Evolutionary conservation across 169 alveolate species (phyloP).

Genomic region (Plasmodium chabaudi): DNA sequence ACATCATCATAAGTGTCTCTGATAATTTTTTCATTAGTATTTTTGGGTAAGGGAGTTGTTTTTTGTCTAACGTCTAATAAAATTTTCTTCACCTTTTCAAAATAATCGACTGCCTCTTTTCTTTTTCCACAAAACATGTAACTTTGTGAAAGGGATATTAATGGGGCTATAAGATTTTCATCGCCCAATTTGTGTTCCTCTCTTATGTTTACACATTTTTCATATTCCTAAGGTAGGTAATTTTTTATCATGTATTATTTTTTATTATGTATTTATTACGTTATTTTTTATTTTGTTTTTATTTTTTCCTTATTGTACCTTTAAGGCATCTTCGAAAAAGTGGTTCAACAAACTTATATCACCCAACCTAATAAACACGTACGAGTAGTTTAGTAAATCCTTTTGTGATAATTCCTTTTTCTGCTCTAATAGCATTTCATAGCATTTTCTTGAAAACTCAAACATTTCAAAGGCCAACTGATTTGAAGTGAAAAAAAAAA

Average conservation of each 20-base stretch:
- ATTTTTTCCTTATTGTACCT: constrained; percentile 14
- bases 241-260: not conserved
- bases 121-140: constrained; percentile 75
- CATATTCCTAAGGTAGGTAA: constrained; percentile 26
- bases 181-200: constrained; percentile 64
- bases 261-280: not conserved
- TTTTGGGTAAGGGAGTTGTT: constrained; percentile 59
- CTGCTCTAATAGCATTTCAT: constrained; percentile 36
- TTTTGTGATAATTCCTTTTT: constrained; percentile 47
- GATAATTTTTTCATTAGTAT: constrained; percentile 65
- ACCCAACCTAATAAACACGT: constrained; percentile 62
- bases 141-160: constrained; percentile 69
- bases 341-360: constrained; percentile 55
- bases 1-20: constrained; percentile 74
- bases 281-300: not conserved
- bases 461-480: constrained; percentile 73
- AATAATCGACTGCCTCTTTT: constrained; percentile 61
- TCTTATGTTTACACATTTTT: constrained; percentile 54
- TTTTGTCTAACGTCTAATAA: constrained; percentile 63
- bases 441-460: constrained; percentile 68
- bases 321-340: constrained; percentile 40
- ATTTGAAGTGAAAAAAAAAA: not conserved
- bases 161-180: constrained; percentile 67
- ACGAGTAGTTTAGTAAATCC: constrained; percentile 41
- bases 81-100: constrained; percentile 62